Base-by-base conservation (phyloP, 148 eudicot genomes). In the Rhododendron simsii region DNA sequence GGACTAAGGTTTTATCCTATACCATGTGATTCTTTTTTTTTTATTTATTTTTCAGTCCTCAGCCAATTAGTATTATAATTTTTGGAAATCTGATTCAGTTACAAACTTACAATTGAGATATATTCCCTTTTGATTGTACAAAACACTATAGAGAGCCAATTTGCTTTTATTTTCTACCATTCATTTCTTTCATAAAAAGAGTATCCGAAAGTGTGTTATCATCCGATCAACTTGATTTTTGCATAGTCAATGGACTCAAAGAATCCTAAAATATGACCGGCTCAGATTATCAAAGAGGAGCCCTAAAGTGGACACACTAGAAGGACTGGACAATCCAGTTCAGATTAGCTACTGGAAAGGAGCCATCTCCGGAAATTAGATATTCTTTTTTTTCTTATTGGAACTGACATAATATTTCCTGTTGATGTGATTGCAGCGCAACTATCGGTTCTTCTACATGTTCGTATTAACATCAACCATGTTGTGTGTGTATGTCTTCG, bases 401-500 rank as follows among this genome's bases (percentile, higher is more conserved):
- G 76, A 63, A 26, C 50, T 83, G 21, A 83, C 39, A 59, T 23
- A 39, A 2, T 80, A 18, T 80, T 83, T 78, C 63, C 63, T 77
- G 75, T 48, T 90, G 86, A 83, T 89, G 61, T 86, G 87, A 13
- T 81, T 92, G 92, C 98, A 97, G 99, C 91, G 99, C 65, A 97
- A 97, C 88, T 95, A 97, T 85, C 94, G 96, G 76, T 91, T 92
- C 86, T 97, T 94, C 91, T 91, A 92, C 93, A 33, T 94, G 91
- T 97, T 97, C 87, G 93, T 97, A 87, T 79, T 89, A 69, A 92
- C 98, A 57, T 89, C 98, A 61, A 97, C 96, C 59, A 80, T 91
- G 85, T 89, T 97, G 88, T 94, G 99, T 94, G 67, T 94, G 83
- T 94, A 94, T 55, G 95, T 97, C 39, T 97, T 95, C 82, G 84